Conservation (phyloP, 768 basidiomycete genomes). For the Lactarius tabidus region DNA sequence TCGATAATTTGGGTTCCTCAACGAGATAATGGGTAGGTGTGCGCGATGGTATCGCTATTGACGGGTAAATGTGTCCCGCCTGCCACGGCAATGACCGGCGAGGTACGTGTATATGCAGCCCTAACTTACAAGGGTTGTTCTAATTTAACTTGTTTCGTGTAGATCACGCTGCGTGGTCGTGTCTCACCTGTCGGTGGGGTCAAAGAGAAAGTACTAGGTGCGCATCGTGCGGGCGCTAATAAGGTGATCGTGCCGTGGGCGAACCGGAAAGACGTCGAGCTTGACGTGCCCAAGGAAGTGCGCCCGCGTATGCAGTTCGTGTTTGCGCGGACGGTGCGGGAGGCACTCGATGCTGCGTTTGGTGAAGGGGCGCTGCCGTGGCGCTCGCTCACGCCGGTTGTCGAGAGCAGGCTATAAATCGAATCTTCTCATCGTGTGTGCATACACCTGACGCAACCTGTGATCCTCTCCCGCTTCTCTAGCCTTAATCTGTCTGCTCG, state of each 20-base stretch:
- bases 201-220: constrained; percentile 86
- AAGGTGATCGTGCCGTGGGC: constrained; percentile 82
- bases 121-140: no score
- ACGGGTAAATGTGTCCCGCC: constrained; percentile 70
- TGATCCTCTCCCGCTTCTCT: no score
- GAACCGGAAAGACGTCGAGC: constrained; percentile 84
- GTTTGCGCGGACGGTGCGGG: constrained; percentile 76
- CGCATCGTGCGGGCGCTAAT: constrained; percentile 78
- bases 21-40: constrained; percentile 43
- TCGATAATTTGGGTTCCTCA: background rate
- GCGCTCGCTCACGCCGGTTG: constrained; percentile 53
- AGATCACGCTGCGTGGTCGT: constrained; percentile 29
- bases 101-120: constrained; percentile 40
- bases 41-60: constrained; percentile 83
- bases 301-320: constrained; percentile 73
- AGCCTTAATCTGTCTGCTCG: no score
- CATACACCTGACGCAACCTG: no score
- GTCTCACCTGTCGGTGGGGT: constrained; percentile 87
- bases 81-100: constrained; percentile 86
- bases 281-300: constrained; percentile 70
- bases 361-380: constrained; percentile 60
- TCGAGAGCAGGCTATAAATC: constrained; percentile 50
- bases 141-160: no score
- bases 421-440: no score
- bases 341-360: constrained; percentile 79